Evolutionary conservation across 352 stramenopile genomes (phyloP), one percentile per base, ranked within the genome.

Genomic region (Phytophthora vignae): DNA sequence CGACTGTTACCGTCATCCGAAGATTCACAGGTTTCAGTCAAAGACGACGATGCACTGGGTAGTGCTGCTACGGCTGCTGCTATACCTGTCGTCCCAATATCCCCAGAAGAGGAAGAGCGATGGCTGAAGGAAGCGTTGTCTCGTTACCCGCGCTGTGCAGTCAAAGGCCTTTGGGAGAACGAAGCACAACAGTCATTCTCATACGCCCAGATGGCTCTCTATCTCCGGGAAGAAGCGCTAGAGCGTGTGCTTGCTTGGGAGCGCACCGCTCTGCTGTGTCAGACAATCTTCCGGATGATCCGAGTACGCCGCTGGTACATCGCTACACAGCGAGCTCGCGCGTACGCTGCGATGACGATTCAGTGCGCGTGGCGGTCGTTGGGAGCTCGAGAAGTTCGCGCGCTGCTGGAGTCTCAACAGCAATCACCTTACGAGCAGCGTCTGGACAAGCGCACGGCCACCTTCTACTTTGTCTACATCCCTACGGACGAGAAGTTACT

Each of bases 91-190:
- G 65, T 79, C 2, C 46, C 48, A 2, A 83, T 83, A 14, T 79
- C 67, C 33, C 57, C 74, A 19, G 53, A 77, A 38, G 67, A 77
- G 10, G 54, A 78, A 44, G 69, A 82, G 15, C 33, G 27, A 21
- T 82, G 64, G 31, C 49, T 71, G 17, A 67, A 71, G 4, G 44
- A 64, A 2, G 73, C 79, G 3, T 33, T 86, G 3, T 82, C 59
- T n/a, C 77, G 79, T 14, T 90, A 87, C 44, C 71, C 80, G 4
- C 44, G 59, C 7, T 64, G 57, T 11, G 49, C 67, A 15, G 64
- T 83, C 48, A 90, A 90, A 49, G 86, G 88, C 0, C 53, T 94
- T 8, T 95, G 86, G 88, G 88, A 94, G 21, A 67, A 79, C 44
- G 71, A 89, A 11, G 61, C 67, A 14, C 31, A 69, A 50, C 31